phyloP scores from a whole-genome alignment of 495 filamentous ascomycete species.

The Aspergillus saccharolyticus region DNA sequence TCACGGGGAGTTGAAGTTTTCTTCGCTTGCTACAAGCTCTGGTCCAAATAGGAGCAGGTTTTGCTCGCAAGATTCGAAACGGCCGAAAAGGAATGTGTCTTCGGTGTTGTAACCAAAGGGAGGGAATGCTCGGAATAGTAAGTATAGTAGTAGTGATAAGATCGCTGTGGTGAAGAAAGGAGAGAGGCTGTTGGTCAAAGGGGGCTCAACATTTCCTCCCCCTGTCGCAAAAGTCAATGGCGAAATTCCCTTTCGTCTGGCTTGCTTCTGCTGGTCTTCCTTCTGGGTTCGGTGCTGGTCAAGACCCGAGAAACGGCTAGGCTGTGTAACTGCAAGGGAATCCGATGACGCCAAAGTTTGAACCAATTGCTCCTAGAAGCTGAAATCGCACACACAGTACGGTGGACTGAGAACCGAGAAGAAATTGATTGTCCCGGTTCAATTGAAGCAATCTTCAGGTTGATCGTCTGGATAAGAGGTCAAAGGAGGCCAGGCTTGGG shows the following conservation, averaged over 20 bases:
- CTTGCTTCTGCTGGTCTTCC: conserved; percentile 3
- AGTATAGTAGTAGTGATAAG: conserved; percentile 23
- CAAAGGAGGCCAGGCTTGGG: not conserved
- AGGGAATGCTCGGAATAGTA: conserved; percentile 16
- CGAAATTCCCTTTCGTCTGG: conserved; percentile 8
- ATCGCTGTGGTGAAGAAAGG: conserved; percentile 16
- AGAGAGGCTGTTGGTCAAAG: conserved; percentile 13
- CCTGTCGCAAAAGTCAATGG: conserved; percentile 8
- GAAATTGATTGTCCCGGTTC: not conserved
- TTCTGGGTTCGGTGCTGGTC: conserved; percentile 9
- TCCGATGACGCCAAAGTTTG: conserved; percentile 11
- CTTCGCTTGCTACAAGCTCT: not conserved
- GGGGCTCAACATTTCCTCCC: conserved; percentile 24
- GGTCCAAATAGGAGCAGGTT: conserved; percentile 9
- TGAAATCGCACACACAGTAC: not conserved
- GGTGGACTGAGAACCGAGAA: not conserved
- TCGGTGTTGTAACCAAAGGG: conserved; percentile 17
- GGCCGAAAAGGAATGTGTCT: conserved; percentile 17
- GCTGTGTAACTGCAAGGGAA: conserved; percentile 20
- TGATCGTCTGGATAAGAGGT: not conserved
- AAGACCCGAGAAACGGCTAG: conserved; percentile 8
- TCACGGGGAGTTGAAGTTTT: not conserved
- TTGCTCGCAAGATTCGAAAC: not conserved
- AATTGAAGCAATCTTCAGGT: not conserved
- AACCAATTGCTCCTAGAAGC: conserved; percentile 2